A percentile compares a stretch with the other conserved stretches of the same genome.
Conservation (phyloP, 345 rosid species). For the Jatropha curcas region DNA sequence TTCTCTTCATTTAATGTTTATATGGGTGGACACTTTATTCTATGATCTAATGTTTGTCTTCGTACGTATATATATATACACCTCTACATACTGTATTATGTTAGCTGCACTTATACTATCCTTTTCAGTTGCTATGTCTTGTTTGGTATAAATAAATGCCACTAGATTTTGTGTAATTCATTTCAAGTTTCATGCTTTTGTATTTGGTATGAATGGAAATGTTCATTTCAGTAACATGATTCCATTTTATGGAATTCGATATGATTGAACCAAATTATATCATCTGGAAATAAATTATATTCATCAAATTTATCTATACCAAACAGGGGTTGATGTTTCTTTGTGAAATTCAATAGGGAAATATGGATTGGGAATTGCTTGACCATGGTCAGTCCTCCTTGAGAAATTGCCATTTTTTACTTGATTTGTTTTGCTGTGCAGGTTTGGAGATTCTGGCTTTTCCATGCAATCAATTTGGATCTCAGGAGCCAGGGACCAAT, state of each 20-base stretch:
- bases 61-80: neutral
- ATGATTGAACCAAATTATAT: too few species aligned
- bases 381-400: neutral
- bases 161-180: too few species aligned
- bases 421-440: slow-evolving; percentile 7
- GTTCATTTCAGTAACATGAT: too few species aligned
- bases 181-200: too few species aligned
- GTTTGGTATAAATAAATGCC: too few species aligned
- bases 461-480: slow-evolving; percentile 36
- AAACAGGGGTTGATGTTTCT: neutral
- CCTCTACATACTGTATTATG: neutral
- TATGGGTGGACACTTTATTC: neutral
- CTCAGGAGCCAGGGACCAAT: slow-evolving; percentile 38
- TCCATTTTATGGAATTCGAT: too few species aligned
- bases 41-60: neutral
- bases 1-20: neutral
- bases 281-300: too few species aligned
- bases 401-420: neutral
- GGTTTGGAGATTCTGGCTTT: slow-evolving; percentile 40
- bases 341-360: neutral
- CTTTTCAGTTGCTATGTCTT: too few species aligned
- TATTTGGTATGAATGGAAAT: too few species aligned
- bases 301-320: too few species aligned
- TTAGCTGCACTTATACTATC: neutral
- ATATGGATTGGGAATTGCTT: slow-evolving; percentile 8